phyloP scores from a whole-genome alignment of 2,329 filamentous ascomycete species.

The Apiospora hydei region DNA sequence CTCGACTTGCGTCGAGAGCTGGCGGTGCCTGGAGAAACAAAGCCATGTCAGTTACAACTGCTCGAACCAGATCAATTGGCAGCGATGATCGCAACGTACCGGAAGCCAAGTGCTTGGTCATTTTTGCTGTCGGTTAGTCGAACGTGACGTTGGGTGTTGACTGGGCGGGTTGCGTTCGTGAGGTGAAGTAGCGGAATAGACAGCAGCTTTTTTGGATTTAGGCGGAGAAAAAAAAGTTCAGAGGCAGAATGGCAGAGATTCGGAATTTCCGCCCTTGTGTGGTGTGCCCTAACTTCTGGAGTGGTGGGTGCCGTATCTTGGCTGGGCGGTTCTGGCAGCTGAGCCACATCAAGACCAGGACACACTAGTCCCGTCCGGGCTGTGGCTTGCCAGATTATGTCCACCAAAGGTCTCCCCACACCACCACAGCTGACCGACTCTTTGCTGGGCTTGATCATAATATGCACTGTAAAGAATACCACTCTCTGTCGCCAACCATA shows the following conservation, averaged over 20 bases:
- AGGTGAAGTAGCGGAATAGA: not conserved
- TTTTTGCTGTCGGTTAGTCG: conserved; percentile 37
- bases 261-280: conserved; percentile 14
- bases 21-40: conserved; percentile 35
- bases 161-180: conserved; percentile 17
- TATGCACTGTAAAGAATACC: not conserved
- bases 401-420: not conserved
- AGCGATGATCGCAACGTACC: conserved; percentile 31
- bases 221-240: conserved; percentile 19
- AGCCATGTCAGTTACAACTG: not conserved
- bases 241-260: conserved; percentile 4
- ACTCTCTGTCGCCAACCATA: not conserved
- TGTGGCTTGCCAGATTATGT: not conserved
- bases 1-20: conserved; percentile 95
- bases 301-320: not conserved
- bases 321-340: not conserved
- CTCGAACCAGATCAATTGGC: not conserved
- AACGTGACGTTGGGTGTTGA: conserved; percentile 18
- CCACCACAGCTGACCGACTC: not conserved
- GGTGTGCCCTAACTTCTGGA: conserved; percentile 14
- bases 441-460: not conserved
- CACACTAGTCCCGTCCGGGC: not conserved
- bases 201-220: not conserved
- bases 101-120: conserved; percentile 41
- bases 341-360: not conserved